Conservation (phyloP, 1,284 basidiomycete species). For the Cryptococcus sp. region DNA sequence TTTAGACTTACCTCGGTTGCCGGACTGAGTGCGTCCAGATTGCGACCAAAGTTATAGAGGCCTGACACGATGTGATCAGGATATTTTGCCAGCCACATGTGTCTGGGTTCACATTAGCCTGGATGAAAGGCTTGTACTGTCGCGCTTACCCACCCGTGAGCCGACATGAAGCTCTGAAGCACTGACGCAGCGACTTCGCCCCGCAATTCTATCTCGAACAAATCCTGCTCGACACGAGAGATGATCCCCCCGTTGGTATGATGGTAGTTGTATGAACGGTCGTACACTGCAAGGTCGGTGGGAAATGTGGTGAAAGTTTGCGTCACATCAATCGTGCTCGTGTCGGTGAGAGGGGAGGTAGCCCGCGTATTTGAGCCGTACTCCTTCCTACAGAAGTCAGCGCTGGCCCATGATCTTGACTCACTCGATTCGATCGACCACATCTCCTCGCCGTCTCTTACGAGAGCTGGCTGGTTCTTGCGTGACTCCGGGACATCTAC, state of each 20-base stretch:
- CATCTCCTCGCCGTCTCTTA: slow-evolving; percentile 1
- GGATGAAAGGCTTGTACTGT: not conserved
- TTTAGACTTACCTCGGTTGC: not conserved
- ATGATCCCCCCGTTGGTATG: not conserved
- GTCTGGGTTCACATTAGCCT: not conserved
- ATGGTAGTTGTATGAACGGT: no score
- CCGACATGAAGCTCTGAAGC: slow-evolving; percentile 3
- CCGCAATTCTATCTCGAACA: slow-evolving; percentile 3
- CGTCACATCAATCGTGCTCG: not conserved
- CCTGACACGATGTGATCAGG: not conserved
- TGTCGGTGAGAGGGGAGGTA: not conserved
- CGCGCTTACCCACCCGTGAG: slow-evolving; percentile 7
- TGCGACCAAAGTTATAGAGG: not conserved
- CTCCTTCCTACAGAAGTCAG: not conserved
- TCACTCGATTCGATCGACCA: slow-evolving; percentile 10
- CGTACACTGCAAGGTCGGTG: no score
- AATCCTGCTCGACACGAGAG: not conserved
- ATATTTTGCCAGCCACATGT: not conserved
- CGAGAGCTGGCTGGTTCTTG: not conserved
- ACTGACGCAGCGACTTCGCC: slow-evolving; percentile 1
- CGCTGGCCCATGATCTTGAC: not conserved
- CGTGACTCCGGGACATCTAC: slow-evolving; percentile 4
- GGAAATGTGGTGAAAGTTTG: no score
- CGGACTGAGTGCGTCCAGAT: not conserved
- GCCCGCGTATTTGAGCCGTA: not conserved